Evolutionary conservation across 192 early-diverging fungal genomes (phyloP), one percentile per base, ranked within the genome.

Genomic region (Coemansia sp.): DNA sequence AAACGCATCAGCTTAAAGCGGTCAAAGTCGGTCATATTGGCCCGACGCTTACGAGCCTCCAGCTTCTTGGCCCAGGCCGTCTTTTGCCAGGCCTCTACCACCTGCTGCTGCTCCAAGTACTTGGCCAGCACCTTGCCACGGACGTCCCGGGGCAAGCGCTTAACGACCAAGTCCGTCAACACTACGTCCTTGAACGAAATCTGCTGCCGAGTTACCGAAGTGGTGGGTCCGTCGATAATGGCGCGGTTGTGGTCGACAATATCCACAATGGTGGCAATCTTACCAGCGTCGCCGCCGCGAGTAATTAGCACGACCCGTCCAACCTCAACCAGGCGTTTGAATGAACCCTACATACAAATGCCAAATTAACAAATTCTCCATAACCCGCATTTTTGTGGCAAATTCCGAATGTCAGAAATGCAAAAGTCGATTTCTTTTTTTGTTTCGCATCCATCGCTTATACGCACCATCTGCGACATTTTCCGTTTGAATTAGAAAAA

Each of bases 201-300:
- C 59, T 84, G 81, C 78, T 91, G 87, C 64, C 97, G 95, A 60
- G 81, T 23, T 54, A 98, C 94, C 55, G 87, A 88, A 52, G 93
- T 97, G 83, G 91, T 96, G 46, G 95, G 95, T 34, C 97, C 95
- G 79, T 99, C 93, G 66, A 99, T 82, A 68, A 99, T 85, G 63
- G 92, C 92, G 63, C 97, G 87, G 82, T 89, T 91, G 89, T 99
- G 95, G 84, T 99, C 97, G 69, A 99, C 88, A 76, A 99, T 96
- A 78, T 98, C 97, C 56, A 98, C 90, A 81, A 99, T 90, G 69
- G 94, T 91, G 73, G 95, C 95, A 62, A 98, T 86, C 85, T 99
- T 98, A 69, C 93, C 93, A 75, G 89, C 87, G 77, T 96, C 87
- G 62, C 84, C 81, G 63, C 97, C 97, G 84, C 88, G 85, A 83